Conservation (phyloP, 164 flowering plant genomes). For the Cinnamomum micranthum region DNA sequence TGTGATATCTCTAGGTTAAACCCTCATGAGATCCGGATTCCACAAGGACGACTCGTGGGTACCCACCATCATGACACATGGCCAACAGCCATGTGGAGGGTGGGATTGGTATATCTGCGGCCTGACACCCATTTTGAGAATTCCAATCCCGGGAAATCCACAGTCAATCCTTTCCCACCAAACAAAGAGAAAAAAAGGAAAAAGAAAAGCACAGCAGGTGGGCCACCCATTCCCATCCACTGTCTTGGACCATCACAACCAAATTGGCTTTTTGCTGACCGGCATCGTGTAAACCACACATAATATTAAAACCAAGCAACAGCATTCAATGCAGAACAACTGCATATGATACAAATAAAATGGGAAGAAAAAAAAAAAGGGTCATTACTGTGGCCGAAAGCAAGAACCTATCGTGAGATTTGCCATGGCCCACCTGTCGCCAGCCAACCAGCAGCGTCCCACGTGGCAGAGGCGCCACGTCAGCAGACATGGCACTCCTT, state of each 20-base stretch:
- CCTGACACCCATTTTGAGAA: background rate
- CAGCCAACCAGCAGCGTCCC: conserved; percentile 11
- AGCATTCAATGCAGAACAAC: background rate
- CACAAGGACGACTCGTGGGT: background rate
- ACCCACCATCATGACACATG: background rate
- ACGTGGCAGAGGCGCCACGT: conserved; percentile 10
- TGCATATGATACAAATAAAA: too few relatives aligned
- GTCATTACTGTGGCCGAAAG: conserved; percentile 17
- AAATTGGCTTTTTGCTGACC: background rate
- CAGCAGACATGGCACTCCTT: conserved; percentile 5
- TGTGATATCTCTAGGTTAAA: too few relatives aligned
- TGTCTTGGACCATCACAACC: background rate
- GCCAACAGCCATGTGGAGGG: background rate
- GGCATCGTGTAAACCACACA: background rate
- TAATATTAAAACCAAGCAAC: too few relatives aligned
- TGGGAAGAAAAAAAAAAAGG: background rate
- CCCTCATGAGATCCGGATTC: too few relatives aligned
- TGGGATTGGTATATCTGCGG: background rate
- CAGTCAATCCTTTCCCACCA: background rate
- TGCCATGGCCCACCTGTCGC: conserved; percentile 14
- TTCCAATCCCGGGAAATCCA: conserved; percentile 1
- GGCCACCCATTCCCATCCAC: background rate
- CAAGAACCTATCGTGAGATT: conserved; percentile 1
- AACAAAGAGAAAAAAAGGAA: background rate
- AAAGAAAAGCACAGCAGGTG: background rate